These are phyloP conservation scores for Nakazawaea pomicola DNA, from an alignment of 805 yeast species.

Conservation along the genomic window DNA sequence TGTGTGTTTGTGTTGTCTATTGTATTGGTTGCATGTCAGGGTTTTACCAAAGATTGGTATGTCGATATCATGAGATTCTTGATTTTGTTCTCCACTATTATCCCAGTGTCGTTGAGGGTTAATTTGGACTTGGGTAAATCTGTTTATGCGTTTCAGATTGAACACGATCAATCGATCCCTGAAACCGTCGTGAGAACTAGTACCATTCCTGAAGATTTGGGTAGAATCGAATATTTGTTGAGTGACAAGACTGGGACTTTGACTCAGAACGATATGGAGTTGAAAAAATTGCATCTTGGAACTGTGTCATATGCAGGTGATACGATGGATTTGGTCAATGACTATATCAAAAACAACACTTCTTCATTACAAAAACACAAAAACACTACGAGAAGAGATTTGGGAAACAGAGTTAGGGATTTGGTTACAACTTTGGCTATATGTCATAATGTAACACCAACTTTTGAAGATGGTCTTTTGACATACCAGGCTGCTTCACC, in stretches of 20 bases:
- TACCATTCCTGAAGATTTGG: conserved; percentile 96
- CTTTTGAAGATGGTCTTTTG: conserved; percentile 67
- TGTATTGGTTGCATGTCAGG: conserved; percentile 74
- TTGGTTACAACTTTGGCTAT: conserved; percentile 77
- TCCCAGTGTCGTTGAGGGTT: conserved; percentile 93
- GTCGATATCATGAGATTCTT: conserved; percentile 85
- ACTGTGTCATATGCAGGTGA: conserved; percentile 90
- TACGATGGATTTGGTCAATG: conserved; percentile 82
- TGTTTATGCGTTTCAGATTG: conserved; percentile 92
- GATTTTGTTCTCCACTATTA: conserved; percentile 89
- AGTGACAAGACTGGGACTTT: conserved; percentile 97
- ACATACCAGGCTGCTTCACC: conserved; percentile 98
- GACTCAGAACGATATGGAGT: conserved; percentile 97
- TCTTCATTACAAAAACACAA: conserved; percentile 18
- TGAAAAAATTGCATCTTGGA: conserved; percentile 90
- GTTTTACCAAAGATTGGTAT: conserved; percentile 75
- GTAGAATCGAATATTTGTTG: conserved; percentile 87
- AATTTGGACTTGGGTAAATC: conserved; percentile 93
- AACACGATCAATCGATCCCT: conserved; percentile 75
- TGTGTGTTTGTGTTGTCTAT: conserved; percentile 79
- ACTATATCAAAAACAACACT: conserved; percentile 45
- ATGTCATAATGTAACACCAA: conserved; percentile 98
- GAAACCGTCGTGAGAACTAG: conserved; percentile 93
- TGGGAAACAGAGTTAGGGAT: conserved; percentile 73
- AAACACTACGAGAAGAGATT: conserved; percentile 51